phyloP scores from a whole-genome alignment of 495 filamentous ascomycete species.

The Hypomontagnella submonticulosa region DNA sequence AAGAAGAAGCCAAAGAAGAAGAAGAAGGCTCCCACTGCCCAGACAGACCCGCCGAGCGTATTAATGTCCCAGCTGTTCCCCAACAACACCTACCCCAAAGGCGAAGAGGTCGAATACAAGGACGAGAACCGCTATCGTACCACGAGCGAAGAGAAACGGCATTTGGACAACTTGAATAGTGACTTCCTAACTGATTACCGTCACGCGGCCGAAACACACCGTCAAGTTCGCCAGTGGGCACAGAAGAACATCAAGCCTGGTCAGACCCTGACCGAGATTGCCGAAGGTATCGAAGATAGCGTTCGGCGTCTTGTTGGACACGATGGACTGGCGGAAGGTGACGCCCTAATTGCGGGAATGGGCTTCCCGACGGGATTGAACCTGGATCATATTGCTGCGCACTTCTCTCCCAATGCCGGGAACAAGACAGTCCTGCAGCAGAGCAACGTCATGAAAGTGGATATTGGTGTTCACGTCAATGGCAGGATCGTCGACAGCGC shows the following conservation, averaged over 20 bases:
- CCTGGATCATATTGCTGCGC: slow-evolving; percentile 88
- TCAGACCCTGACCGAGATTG: slow-evolving; percentile 80
- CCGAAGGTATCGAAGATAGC: slow-evolving; percentile 85
- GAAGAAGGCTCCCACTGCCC: slow-evolving; percentile 75
- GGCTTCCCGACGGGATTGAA: slow-evolving; percentile 90
- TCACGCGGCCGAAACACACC: slow-evolving; percentile 86
- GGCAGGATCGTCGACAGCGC: slow-evolving; percentile 93
- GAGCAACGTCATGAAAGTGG: slow-evolving; percentile 91
- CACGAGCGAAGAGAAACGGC: slow-evolving; percentile 87
- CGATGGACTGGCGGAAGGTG: slow-evolving; percentile 80
- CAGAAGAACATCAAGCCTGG: slow-evolving; percentile 86
- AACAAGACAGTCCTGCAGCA: slow-evolving; percentile 84
- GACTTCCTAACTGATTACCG: slow-evolving; percentile 89
- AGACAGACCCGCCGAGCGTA: slow-evolving; percentile 82
- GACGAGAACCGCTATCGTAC: slow-evolving; percentile 85
- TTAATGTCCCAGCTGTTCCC: slow-evolving; percentile 80
- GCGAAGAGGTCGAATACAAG: slow-evolving; percentile 80
- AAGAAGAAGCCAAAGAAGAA: slow-evolving; percentile 90
- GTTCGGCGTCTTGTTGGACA: slow-evolving; percentile 84
- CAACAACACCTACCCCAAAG: slow-evolving; percentile 77
- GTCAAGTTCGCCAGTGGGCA: slow-evolving; percentile 86
- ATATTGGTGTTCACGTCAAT: slow-evolving; percentile 91
- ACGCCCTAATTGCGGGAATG: slow-evolving; percentile 81
- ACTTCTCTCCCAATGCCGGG: slow-evolving; percentile 92
- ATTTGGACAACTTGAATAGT: slow-evolving; percentile 82